Conservation (phyloP, 2,329 filamentous ascomycete genomes). For the Fusarium penzigii region DNA sequence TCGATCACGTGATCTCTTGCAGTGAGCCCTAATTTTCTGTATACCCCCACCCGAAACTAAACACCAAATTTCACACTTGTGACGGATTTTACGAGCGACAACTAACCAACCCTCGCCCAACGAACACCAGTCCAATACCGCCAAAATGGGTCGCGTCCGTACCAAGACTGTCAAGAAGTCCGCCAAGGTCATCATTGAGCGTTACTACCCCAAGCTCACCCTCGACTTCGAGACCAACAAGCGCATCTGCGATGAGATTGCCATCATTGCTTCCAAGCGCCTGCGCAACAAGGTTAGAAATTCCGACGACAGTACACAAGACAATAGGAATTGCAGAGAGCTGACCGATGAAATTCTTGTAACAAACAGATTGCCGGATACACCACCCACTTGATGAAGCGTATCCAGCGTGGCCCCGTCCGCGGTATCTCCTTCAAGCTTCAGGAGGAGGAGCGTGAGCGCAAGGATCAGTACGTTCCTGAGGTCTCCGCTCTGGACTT, state of each 20-base stretch:
- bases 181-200: slow-evolving; percentile 99
- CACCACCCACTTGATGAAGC: slow-evolving; percentile 99
- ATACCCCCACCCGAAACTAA: slow-evolving; percentile 23
- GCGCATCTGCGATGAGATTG: slow-evolving; percentile 99
- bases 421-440: slow-evolving; percentile 99
- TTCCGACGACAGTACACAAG: slow-evolving; percentile 1
- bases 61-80: slow-evolving; percentile 31
- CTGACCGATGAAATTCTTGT: slow-evolving; percentile 17
- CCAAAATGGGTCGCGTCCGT: slow-evolving; percentile 70
- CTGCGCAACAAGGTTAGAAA: slow-evolving; percentile 92
- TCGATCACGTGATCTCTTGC: slow-evolving; percentile 13
- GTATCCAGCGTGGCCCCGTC: slow-evolving; percentile 98
- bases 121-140: slow-evolving; percentile 47
- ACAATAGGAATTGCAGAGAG: neutral
- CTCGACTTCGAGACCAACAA: slow-evolving; percentile 99
- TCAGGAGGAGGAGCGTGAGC: slow-evolving; percentile 99
- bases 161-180: slow-evolving; percentile 72
- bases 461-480: slow-evolving; percentile 99
- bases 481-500: slow-evolving; percentile 99
- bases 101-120: slow-evolving; percentile 35
- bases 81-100: slow-evolving; percentile 29
- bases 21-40: slow-evolving; percentile 33
- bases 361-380: slow-evolving; percentile 83
- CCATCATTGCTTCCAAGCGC: slow-evolving; percentile 98
- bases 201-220: slow-evolving; percentile 95